Conservation (phyloP, 2,329 filamentous ascomycete species). For the Verticillium klebahnii region DNA sequence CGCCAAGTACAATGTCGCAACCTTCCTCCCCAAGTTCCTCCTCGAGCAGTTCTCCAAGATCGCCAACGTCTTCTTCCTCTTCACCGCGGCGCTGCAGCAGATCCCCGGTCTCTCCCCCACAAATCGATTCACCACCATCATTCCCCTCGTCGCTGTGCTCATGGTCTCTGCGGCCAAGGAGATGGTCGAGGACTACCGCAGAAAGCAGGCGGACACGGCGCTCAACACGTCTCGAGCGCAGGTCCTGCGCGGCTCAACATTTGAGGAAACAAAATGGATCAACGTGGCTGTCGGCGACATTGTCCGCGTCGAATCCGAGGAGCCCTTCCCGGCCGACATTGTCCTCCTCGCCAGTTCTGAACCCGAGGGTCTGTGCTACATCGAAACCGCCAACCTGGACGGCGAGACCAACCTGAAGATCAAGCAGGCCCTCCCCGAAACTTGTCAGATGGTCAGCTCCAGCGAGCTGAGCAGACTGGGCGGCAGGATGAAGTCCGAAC, state of each 20-base stretch:
- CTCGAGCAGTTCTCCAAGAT: slow-evolving; percentile 99
- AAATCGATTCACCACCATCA: slow-evolving; percentile 93
- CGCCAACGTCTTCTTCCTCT: slow-evolving; percentile 98
- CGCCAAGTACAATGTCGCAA: slow-evolving; percentile 91
- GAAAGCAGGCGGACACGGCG: slow-evolving; percentile 79
- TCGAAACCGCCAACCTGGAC: slow-evolving; percentile 96
- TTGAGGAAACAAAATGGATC: slow-evolving; percentile 88
- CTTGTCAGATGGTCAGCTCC: slow-evolving; percentile 78
- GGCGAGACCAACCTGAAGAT: slow-evolving; percentile 99
- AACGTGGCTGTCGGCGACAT: slow-evolving; percentile 91
- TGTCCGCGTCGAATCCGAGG: slow-evolving; percentile 86
- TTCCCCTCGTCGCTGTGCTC: slow-evolving; percentile 83
- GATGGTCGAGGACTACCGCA: slow-evolving; percentile 85
- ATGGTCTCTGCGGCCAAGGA: slow-evolving; percentile 96
- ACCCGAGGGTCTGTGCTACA: slow-evolving; percentile 95
- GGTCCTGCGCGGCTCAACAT: slow-evolving; percentile 77
- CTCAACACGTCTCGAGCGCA: slow-evolving; percentile 84
- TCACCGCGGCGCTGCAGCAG: slow-evolving; percentile 90
- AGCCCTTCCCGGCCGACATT: slow-evolving; percentile 90
- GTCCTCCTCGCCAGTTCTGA: slow-evolving; percentile 92
- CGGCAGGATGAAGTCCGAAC: slow-evolving; percentile 86
- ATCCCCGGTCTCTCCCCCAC: slow-evolving; percentile 94
- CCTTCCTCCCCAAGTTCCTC: slow-evolving; percentile 94
- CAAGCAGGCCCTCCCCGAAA: slow-evolving; percentile 95
- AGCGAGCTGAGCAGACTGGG: slow-evolving; percentile 80